Percentiles rank a stretch among this genome's conserved stretches.
These are phyloP conservation scores for Liriodendron chinense DNA, from an alignment of 164 flowering plant species.

Conservation along the genomic window DNA sequence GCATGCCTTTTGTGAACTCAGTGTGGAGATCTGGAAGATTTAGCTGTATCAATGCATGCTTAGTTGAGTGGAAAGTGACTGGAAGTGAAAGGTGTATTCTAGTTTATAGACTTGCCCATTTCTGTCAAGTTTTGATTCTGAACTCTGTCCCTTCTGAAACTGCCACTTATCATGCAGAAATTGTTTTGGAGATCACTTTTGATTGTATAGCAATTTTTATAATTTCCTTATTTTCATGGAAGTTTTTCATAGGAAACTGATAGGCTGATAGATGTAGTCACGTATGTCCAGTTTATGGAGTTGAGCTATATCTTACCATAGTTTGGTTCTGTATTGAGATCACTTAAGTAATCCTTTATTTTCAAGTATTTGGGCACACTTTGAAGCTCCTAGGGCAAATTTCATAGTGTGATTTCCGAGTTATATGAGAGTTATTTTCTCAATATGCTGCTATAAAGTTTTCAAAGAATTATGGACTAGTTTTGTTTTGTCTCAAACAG, in stretches of 20 bases:
- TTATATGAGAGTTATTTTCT: too few species aligned
- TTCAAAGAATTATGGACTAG: too few species aligned
- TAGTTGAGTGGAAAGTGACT: not conserved
- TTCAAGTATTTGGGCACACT: too few species aligned
- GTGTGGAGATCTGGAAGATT: not conserved
- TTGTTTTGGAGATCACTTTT: not conserved
- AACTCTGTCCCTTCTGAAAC: not conserved
- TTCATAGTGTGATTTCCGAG: too few species aligned
- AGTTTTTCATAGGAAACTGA: not conserved
- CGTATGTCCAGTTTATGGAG: not conserved
- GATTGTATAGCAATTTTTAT: not conserved
- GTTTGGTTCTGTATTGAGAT: too few species aligned
- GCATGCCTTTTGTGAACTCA: not conserved
- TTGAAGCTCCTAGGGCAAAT: too few species aligned
- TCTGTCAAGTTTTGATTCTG: not conserved
- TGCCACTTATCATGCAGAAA: not conserved
- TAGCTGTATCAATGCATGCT: not conserved
- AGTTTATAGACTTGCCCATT: not conserved
- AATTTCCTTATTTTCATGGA: not conserved
- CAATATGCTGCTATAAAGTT: too few species aligned
- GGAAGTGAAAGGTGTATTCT: not conserved
- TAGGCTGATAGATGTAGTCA: not conserved
- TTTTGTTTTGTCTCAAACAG: too few species aligned
- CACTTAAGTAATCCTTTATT: too few species aligned
- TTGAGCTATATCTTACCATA: not conserved